Base-by-base conservation (phyloP, 1,284 basidiomycete genomes). In the Tilletia caries region DNA sequence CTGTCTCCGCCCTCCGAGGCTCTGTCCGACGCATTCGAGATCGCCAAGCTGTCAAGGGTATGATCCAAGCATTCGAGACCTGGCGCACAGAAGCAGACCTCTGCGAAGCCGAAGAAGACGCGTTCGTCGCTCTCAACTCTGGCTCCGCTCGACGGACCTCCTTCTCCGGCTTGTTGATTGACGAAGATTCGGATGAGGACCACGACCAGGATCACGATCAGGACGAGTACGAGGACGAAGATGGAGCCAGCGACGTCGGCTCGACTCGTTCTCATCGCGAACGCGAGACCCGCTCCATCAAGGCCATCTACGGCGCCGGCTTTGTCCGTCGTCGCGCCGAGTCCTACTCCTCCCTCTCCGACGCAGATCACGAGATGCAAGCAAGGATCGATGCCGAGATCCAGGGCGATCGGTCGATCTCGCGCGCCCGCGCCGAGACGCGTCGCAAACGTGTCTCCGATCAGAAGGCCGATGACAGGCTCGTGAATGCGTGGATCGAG, bases 41-140 rank as follows among this genome's bases (percentile, higher is more conserved):
- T 67, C 75, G 74, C 37, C 71, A 73, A 18, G 73, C 72, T 46
- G 75, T 79, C 10, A 66, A 67, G 18, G 75, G 75, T 5, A 78
- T 79, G 71, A 79, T 79, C 34, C 68, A 72, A 18, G 73, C 73
- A 8, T 79, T 79, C 66, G 75, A 79, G 68, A 71, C 70, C 23
- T 72, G 71, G 52, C 71, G 71, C 3, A 50, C 68, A 4, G 70
- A 67, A 20, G 68, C 74, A 12, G 67, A 68, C 8, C 29, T 33
- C n/a, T 37, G 27, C 34, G 65, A 54, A 43, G 29, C n/a, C n/a
- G 50, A 67, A 32, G 70, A 73, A 25, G 70, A 72, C 29, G 67
- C 33, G 43, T 69, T 71, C 54, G 71, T 69, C 6, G 72, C 67
- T 23, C 67, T 73, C 29, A 65, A 71, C 44, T 44, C 43, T 18